Conservation (phyloP, 2,329 filamentous ascomycete genomes). For the Hypomyces rosellus region DNA sequence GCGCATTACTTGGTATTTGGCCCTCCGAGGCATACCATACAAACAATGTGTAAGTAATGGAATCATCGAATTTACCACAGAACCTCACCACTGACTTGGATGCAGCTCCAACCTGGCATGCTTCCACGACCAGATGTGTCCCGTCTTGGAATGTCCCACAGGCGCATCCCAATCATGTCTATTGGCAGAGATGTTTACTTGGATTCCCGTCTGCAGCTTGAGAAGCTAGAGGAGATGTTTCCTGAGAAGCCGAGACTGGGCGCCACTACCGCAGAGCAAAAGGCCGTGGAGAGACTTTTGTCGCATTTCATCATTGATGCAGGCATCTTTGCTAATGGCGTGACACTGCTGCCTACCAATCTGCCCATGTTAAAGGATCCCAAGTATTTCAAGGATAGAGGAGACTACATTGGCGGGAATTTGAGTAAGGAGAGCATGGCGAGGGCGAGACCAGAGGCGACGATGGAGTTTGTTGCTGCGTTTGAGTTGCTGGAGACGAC, state of each 20-base stretch:
- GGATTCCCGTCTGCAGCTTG: slow-evolving; percentile 63
- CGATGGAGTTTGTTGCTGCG: slow-evolving; percentile 46
- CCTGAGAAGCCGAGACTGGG: slow-evolving; percentile 35
- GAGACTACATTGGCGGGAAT: slow-evolving; percentile 29
- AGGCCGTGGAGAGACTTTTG: slow-evolving; percentile 48
- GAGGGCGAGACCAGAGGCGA: slow-evolving; percentile 43
- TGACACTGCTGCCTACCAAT: slow-evolving; percentile 50
- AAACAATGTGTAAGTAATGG: slow-evolving; percentile 54
- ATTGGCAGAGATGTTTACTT: slow-evolving; percentile 63
- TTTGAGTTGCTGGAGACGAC: slow-evolving; percentile 56
- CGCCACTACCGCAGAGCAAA: slow-evolving; percentile 31
- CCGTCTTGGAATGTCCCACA: slow-evolving; percentile 56
- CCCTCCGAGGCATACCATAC: slow-evolving; percentile 58
- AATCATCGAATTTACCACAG: neutral
- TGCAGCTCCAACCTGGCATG: slow-evolving; percentile 56
- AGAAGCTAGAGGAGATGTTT: slow-evolving; percentile 54
- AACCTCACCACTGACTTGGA: neutral
- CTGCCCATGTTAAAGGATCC: slow-evolving; percentile 49
- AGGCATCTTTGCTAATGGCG: slow-evolving; percentile 48
- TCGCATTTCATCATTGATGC: slow-evolving; percentile 50
- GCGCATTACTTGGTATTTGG: slow-evolving; percentile 61
- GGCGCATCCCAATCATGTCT: slow-evolving; percentile 62
- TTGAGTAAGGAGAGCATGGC: slow-evolving; percentile 21
- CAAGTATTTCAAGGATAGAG: slow-evolving; percentile 52
- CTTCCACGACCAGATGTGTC: slow-evolving; percentile 61